Conservation (phyloP, 164 flowering plant species). For the Umbilicus rupestris region DNA sequence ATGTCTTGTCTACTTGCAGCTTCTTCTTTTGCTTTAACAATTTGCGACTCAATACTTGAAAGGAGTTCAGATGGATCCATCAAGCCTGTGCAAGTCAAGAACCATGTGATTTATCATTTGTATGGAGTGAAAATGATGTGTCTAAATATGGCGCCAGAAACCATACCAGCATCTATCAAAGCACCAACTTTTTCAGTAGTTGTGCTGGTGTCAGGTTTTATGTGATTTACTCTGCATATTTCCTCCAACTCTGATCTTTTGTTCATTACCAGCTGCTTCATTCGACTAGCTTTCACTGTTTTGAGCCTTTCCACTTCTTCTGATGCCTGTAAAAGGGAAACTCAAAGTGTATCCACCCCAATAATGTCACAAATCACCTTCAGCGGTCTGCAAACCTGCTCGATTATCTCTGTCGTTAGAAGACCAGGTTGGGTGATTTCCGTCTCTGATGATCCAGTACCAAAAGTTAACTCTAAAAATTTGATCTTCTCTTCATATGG, state of each 20-base stretch:
- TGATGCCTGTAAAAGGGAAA: constrained; percentile 42
- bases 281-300: constrained; percentile 78
- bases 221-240: constrained; percentile 57
- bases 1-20: constrained; percentile 74
- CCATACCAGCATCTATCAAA: constrained; percentile 77
- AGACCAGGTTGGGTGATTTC: constrained; percentile 50
- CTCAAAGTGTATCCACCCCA: background rate
- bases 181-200: constrained; percentile 76
- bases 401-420: constrained; percentile 63
- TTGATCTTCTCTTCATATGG: constrained; percentile 44
- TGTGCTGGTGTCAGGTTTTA: constrained; percentile 79
- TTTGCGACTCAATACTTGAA: constrained; percentile 72
- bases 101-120: background rate
- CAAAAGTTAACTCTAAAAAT: constrained; percentile 32
- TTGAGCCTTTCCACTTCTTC: constrained; percentile 71
- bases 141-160: background rate
- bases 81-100: constrained; percentile 40
- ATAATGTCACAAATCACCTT: background rate
- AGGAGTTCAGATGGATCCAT: constrained; percentile 85
- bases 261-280: constrained; percentile 85
- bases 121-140: background rate
- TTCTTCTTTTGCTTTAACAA: constrained; percentile 60
- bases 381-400: constrained; percentile 42
- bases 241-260: constrained; percentile 82
- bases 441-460: constrained; percentile 40